Evolutionary conservation across 2,329 filamentous ascomycete species (phyloP), one percentile per base, ranked within the genome.

Genomic region (Saccharata proteae): DNA sequence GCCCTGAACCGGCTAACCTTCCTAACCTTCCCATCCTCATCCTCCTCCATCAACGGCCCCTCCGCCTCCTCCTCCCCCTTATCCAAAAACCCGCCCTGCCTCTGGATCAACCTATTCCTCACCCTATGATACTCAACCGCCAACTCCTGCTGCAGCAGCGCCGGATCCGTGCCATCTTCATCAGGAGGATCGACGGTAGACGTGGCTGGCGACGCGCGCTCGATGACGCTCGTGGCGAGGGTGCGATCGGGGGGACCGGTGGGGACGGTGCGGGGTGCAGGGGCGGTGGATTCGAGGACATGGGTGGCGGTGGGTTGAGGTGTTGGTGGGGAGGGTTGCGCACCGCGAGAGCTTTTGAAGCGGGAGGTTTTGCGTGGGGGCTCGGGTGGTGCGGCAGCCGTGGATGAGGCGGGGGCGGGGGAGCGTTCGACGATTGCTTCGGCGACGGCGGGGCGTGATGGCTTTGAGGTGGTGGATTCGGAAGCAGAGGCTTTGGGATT

Each of bases 81-180:
- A 44, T 80, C 59, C 52, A 93, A 93, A 3, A 85, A 85, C 30
- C 85, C 85, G 43, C 90, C 84, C 44, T 90, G 74, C 43, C 76
- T 71, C 43, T 84, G 74, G 32, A 94, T 85, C 56, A 92, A 77
- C 46, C 71, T 73, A 50, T 86, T 93, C 13, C 88, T 78, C 53
- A 82, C 66, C 26, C 73, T 75, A 52, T 93, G 80, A 54, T 93
- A 93, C 48, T 92, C 81, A 21, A 74, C 71, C 6, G 81, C 77
- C 10, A 93, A 75, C 52, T 93, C 80, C 39, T 81, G 75, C 32
- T 80, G 70, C 30, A 88, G 64, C 17, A 86, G 61, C 13, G 74
- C 65, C 4, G 80, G 72, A 43, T 93, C 80, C 22, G 88, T 63
- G 13, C 55, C 59, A 23, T 59, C 51, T 4, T 57, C 54, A 13